Base-by-base conservation (phyloP, 2,329 filamentous ascomycete genomes). In the Colletotrichum plurivorum region DNA sequence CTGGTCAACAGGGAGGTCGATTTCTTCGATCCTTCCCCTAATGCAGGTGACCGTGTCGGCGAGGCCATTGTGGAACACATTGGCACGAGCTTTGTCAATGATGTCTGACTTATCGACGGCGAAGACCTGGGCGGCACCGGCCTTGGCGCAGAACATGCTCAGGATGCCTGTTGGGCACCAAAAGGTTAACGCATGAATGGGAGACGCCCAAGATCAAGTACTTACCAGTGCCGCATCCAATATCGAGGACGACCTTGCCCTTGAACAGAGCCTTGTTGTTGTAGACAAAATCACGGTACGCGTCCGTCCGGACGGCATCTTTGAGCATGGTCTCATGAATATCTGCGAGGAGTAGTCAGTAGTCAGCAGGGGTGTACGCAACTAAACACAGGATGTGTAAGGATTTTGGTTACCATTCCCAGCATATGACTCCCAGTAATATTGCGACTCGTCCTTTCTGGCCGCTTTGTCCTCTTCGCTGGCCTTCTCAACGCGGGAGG, bases 261-360 rank as follows among this genome's bases (percentile, higher is more conserved):
- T 90, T 89, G 81, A 98, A 97, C 4, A 97, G 83, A 73, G 94
- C 85, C 80, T 97, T 96, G 83, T 98, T 94, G 73, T 91, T 89
- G 82, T 98, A 97, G 76, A 98, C 94, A 78, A 98, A 97, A 81
- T 98, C 94, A 53, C 95, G 90, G 81, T 98, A 98, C 3, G 94
- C 92, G 75, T 97, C 93, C 12, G 95, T 98, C 59, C 95, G 92
- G 48, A 97, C 87, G 0, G 89, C 86, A 76, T 98, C 95, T 79
- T 97, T 97, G 71, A 98, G 87, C 95, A 98, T 98, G 8, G 93
- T 94, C 78, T 97, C 94, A 79, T 98, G 95, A 64, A 98, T 98
- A 66, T 94, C 93, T 93, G 77, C n/a, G 9, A 9, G 49, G 6
- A 22, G 39, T 43, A 12, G 64, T 51, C 18, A 63, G 62, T 70